Base-by-base conservation (phyloP, 306 rosid genomes). In the Dicorynia guianensis region DNA sequence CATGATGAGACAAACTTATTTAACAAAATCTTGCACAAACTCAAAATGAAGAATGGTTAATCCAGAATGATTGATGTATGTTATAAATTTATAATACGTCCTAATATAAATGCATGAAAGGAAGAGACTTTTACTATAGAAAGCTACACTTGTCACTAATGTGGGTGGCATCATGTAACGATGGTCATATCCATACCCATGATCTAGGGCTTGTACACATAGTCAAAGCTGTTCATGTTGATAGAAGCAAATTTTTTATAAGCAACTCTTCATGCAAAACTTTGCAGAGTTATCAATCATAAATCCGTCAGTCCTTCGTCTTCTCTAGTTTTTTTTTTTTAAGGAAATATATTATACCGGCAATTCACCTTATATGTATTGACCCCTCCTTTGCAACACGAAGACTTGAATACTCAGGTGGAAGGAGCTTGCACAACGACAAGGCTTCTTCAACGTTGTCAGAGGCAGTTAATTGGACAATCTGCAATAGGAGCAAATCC, bases 371-470 rank as follows among this genome's bases (percentile, higher is more conserved):
- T 60, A 96, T 82, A 84, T 92, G 98, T 73, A 96, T 96, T 69
- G 99, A 91, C 19, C 91, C 92, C 91, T 96, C 99, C 79, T 96
- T 96, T 47, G 99, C 98, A 69, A 90, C 92, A 77, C 99, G 88
- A 52, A 89, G 99, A 75, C 85, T 96, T 64, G 97, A 87, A 67
- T 93, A 97, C 90, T 96, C 98, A 14, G 97, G 97, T 11, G 99
- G 98, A 84, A 96, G 98, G 80, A 96, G 89, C 87, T 96, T 92
- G 89, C 99, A 96, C 87, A 96, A 80, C 70, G 98, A 93, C 89
- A 96, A 85, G 36, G 99, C 99, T 86, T 96, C 99, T 69, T 92
- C 98, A 79, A 96, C 92, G 85, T 96, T 85, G 43, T 97, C 97
- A 76, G 99, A 92, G 12, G 99, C 99, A 42, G 99, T 96, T 78